Evolutionary conservation across 805 yeast genomes (phyloP).

Genomic region (Zygoascus bituminiphila): DNA sequence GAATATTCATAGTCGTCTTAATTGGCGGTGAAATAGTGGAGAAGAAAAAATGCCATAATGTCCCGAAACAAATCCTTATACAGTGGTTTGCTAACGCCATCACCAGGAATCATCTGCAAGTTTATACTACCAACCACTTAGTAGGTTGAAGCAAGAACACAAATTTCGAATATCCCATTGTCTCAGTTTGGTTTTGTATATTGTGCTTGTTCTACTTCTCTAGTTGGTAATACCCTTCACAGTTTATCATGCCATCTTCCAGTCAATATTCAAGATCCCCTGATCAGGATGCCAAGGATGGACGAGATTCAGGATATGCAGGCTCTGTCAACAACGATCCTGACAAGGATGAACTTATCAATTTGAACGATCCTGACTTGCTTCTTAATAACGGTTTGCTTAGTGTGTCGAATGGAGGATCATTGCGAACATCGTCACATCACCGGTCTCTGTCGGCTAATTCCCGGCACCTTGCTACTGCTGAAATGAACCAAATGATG

Average conservation of each 20-base stretch:
- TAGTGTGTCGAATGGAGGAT: constrained; percentile 10
- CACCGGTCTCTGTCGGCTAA: constrained; percentile 14
- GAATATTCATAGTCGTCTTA: neutral
- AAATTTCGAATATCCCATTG: no score
- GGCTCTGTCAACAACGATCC: constrained; percentile 14
- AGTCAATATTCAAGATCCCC: neutral
- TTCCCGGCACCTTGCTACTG: constrained; percentile 33
- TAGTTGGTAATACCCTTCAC: no score
- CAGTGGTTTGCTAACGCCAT: no score
- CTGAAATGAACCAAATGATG: constrained; percentile 63
- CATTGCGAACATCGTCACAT: constrained; percentile 3
- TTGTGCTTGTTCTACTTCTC: no score
- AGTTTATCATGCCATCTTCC: no score
- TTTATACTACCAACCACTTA: no score
- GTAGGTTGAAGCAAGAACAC: no score
- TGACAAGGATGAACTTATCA: constrained; percentile 3
- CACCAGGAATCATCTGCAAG: no score
- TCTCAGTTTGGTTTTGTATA: no score
- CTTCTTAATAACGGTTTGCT: constrained; percentile 22
- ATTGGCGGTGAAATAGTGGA: no score
- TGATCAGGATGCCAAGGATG: neutral
- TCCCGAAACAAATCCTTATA: no score
- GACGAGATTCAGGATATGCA: constrained; percentile 20
- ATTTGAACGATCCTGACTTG: constrained; percentile 20
- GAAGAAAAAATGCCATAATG: no score